phyloP scores from a whole-genome alignment of 2,329 filamentous ascomycete species.

The Colletotrichum falcatum region DNA sequence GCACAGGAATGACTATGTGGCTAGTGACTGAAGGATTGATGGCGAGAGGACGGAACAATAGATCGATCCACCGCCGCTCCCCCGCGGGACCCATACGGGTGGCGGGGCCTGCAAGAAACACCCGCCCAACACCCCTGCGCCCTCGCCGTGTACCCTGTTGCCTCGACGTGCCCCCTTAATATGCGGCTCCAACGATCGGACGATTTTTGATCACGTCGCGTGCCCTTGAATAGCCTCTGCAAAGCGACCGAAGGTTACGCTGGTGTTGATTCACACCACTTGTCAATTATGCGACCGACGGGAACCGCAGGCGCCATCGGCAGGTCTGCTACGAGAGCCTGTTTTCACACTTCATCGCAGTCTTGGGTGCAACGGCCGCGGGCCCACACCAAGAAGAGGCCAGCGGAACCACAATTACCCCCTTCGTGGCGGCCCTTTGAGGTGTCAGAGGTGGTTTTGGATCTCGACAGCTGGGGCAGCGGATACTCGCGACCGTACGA shows the following conservation, averaged over 20 bases:
- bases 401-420: constrained; percentile 11
- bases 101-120: constrained; percentile 34
- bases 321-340: constrained; percentile 1
- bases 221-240: constrained; percentile 11
- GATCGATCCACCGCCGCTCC: constrained; percentile 31
- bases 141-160: constrained; percentile 13
- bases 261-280: background rate
- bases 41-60: constrained; percentile 23
- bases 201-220: constrained; percentile 25
- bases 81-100: constrained; percentile 35
- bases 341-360: constrained; percentile 21
- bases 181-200: constrained; percentile 35
- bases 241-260: constrained; percentile 2
- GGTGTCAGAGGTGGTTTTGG: constrained; percentile 58
- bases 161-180: constrained; percentile 18
- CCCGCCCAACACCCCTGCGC: constrained; percentile 23
- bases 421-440: constrained; percentile 43
- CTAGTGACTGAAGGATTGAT: background rate
- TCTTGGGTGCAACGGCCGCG: background rate
- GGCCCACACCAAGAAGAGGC: constrained; percentile 33
- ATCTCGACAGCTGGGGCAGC: constrained; percentile 63
- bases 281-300: constrained; percentile 17
- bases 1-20: background rate
- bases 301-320: constrained; percentile 5
- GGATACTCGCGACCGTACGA: constrained; percentile 57